A percentile compares a stretch with the other conserved stretches of the same genome.
Evolutionary conservation across 2,329 filamentous ascomycete species (phyloP).

Genomic region (Colletotrichum siamense): DNA sequence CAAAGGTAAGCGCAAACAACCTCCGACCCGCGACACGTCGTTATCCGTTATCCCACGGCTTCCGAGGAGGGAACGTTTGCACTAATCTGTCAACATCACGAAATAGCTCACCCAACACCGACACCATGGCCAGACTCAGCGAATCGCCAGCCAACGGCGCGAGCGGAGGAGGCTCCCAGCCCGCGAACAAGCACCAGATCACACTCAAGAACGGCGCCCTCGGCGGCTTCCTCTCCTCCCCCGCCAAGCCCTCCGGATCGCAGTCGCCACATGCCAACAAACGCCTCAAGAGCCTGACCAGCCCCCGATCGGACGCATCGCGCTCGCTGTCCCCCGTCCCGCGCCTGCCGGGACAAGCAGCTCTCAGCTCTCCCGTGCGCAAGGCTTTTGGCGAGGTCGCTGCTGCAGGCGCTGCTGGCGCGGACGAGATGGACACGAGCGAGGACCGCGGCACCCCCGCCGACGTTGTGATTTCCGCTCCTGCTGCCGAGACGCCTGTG

Average conservation of each 20-base stretch:
- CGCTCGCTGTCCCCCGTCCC: not conserved
- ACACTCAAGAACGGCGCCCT: slow-evolving; percentile 8
- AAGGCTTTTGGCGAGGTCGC: not conserved
- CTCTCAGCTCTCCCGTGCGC: not conserved
- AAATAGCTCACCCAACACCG: not conserved
- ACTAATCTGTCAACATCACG: not conserved
- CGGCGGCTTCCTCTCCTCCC: slow-evolving; percentile 3
- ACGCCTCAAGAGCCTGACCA: not conserved
- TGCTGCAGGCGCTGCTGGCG: not conserved
- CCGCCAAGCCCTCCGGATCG: slow-evolving; percentile 3
- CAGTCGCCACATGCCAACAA: slow-evolving; percentile 10
- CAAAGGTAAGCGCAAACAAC: slow-evolving; percentile 1
- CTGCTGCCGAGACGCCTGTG: not conserved
- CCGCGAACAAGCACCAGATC: not conserved
- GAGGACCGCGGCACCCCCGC: not conserved
- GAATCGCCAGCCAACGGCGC: not conserved
- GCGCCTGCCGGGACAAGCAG: not conserved
- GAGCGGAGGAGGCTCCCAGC: not conserved
- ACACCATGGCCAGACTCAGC: not conserved
- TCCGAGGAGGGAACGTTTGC: not conserved
- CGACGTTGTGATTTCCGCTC: not conserved
- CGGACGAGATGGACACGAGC: not conserved
- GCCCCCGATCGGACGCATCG: not conserved
- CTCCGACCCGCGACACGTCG: not conserved
- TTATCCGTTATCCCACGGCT: not conserved